A percentile compares a stretch with the other conserved stretches of the same genome.
These are phyloP conservation scores for Botrytis medusae DNA, from an alignment of 2,329 filamentous ascomycete genomes.

Conservation along the genomic window DNA sequence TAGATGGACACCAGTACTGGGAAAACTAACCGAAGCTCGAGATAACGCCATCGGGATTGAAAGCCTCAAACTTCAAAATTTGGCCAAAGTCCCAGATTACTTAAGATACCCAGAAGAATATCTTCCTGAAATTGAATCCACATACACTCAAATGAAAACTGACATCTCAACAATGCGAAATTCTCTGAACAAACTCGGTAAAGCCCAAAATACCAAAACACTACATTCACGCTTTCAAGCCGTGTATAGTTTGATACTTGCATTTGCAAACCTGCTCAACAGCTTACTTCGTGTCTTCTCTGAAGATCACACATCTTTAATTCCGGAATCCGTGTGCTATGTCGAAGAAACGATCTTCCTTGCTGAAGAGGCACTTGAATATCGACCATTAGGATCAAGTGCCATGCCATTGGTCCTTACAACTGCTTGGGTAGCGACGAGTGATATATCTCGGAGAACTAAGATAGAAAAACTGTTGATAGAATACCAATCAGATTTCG, in stretches of 20 bases:
- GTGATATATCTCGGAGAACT: neutral
- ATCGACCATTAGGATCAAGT: neutral
- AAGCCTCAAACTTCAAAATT: neutral
- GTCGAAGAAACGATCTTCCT: neutral
- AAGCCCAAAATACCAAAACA: neutral
- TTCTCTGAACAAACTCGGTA: neutral
- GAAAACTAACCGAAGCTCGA: slow-evolving; percentile 8
- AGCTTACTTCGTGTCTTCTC: neutral
- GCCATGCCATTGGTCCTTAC: neutral
- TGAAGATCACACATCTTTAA: neutral
- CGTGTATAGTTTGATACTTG: neutral
- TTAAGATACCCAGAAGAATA: neutral
- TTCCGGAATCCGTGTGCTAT: neutral
- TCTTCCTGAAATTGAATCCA: neutral
- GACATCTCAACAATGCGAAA: neutral
- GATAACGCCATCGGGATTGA: neutral
- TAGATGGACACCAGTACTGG: neutral
- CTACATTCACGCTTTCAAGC: slow-evolving; percentile 1
- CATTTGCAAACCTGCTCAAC: neutral
- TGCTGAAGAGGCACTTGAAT: neutral
- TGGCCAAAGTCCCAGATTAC: neutral
- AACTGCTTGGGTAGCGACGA: neutral
- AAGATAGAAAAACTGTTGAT: neutral
- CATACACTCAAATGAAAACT: neutral
- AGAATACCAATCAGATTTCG: slow-evolving; percentile 3